Conservation (phyloP, 2,329 filamentous ascomycete species). For the Colletotrichum cuscutae region DNA sequence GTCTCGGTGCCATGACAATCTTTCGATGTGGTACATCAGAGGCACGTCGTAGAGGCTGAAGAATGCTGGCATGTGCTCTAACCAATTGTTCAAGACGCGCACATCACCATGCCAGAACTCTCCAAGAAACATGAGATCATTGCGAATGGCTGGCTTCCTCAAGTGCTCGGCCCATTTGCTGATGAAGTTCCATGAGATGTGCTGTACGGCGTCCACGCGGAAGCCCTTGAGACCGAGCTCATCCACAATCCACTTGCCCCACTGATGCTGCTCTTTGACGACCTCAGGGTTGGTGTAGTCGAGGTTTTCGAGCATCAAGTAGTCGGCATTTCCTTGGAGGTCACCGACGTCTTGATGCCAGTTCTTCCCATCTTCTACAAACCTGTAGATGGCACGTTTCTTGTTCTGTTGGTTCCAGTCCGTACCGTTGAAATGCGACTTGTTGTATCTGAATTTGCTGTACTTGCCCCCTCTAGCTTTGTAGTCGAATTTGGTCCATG, state of each 20-base stretch:
- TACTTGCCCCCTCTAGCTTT: constrained; percentile 28
- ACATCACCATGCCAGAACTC: constrained; percentile 33
- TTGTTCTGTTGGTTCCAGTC: constrained; percentile 32
- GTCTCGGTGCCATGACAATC: constrained; percentile 26
- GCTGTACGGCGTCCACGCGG: constrained; percentile 30
- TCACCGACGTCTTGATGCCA: constrained; percentile 32
- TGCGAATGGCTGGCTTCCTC: not conserved
- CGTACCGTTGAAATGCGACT: constrained; percentile 32
- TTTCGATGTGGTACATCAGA: constrained; percentile 27
- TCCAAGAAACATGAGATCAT: constrained; percentile 29
- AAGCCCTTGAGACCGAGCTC: constrained; percentile 26
- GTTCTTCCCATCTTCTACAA: constrained; percentile 29
- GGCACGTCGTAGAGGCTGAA: constrained; percentile 32
- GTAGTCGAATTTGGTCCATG: constrained; percentile 30
- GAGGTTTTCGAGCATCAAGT: constrained; percentile 32
- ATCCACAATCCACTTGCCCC: constrained; percentile 30
- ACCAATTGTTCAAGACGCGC: constrained; percentile 23
- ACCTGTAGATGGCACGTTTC: constrained; percentile 30
- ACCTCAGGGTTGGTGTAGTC: constrained; percentile 32
- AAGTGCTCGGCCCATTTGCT: constrained; percentile 25
- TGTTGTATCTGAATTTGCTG: constrained; percentile 30
- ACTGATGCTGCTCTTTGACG: constrained; percentile 23
- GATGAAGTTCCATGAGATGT: constrained; percentile 33
- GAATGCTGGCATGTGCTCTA: constrained; percentile 28
- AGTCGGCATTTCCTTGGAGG: constrained; percentile 29